Evolutionary conservation across 2,329 filamentous ascomycete species (phyloP).

Genomic region (Cylindrodendrum hubeiense): DNA sequence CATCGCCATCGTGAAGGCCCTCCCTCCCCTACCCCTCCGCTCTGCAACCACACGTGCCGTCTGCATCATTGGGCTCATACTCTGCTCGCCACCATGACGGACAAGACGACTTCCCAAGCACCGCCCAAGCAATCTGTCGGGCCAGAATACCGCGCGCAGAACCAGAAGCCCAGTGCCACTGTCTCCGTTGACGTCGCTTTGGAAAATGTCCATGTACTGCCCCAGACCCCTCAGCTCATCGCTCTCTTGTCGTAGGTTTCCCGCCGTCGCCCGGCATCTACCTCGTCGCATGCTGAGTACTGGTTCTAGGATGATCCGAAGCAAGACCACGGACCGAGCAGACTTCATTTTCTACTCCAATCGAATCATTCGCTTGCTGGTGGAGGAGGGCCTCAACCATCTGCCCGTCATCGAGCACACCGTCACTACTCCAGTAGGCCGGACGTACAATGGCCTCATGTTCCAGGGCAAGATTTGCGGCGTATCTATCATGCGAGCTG

Average conservation of each 20-base stretch:
- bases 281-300: conserved; percentile 35
- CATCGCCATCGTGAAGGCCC: neutral
- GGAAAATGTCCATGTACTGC: conserved; percentile 89
- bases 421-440: conserved; percentile 91
- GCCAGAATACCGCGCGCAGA: conserved; percentile 80
- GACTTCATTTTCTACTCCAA: conserved; percentile 99
- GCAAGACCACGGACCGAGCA: conserved; percentile 88
- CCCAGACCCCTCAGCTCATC: conserved; percentile 96
- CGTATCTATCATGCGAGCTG: conserved; percentile 97
- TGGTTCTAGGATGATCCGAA: conserved; percentile 87
- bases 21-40: neutral
- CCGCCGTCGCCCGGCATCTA: conserved; percentile 26
- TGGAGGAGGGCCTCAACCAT: conserved; percentile 98
- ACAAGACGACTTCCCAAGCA: conserved; percentile 37
- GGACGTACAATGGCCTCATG: conserved; percentile 88
- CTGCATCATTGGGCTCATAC: conserved; percentile 22
- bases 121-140: conserved; percentile 75
- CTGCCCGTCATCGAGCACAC: conserved; percentile 90
- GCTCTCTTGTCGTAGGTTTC: conserved; percentile 91
- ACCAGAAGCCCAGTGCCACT: conserved; percentile 87
- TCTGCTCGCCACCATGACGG: conserved; percentile 41
- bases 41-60: neutral
- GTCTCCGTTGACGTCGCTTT: conserved; percentile 86
- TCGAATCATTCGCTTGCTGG: conserved; percentile 93
- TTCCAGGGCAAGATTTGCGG: conserved; percentile 99